These are phyloP conservation scores for Beauveria scarabaeidicola DNA, from an alignment of 2,329 filamentous ascomycete species.

Conservation along the genomic window DNA sequence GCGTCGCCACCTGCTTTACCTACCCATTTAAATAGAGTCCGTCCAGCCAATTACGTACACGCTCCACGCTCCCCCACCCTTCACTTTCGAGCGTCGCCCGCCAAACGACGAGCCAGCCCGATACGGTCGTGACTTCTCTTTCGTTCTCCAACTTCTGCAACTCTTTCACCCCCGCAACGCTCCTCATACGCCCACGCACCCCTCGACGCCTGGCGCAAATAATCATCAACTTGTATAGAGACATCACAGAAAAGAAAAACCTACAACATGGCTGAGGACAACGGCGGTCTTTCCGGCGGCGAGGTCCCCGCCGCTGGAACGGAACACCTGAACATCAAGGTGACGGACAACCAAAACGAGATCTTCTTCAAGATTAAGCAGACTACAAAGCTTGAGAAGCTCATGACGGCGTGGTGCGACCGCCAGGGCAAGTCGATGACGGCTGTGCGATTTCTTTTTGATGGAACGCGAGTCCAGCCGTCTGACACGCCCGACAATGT, in stretches of 20 bases:
- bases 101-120: conserved; percentile 4
- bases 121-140: neutral
- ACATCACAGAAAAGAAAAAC: neutral
- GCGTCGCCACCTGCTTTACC: neutral
- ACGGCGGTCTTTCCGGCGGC: conserved; percentile 37
- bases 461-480: conserved; percentile 84
- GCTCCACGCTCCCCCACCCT: conserved; percentile 2
- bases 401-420: conserved; percentile 98
- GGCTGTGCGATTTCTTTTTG: conserved; percentile 90
- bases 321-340: conserved; percentile 98
- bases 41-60: neutral
- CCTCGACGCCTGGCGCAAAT: neutral
- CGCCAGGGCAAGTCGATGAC: conserved; percentile 79
- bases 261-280: conserved; percentile 41
- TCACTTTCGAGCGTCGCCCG: neutral
- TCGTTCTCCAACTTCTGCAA: neutral
- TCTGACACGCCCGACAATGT: conserved; percentile 88
- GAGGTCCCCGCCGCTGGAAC: conserved; percentile 38
- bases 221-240: neutral
- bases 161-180: neutral
- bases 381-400: conserved; percentile 88
- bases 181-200: neutral
- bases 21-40: neutral
- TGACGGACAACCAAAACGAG: conserved; percentile 98
- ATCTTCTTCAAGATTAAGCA: conserved; percentile 99